Conservation (phyloP, 2,329 filamentous ascomycete genomes). For the Tolypocladium cylindrosporum region DNA sequence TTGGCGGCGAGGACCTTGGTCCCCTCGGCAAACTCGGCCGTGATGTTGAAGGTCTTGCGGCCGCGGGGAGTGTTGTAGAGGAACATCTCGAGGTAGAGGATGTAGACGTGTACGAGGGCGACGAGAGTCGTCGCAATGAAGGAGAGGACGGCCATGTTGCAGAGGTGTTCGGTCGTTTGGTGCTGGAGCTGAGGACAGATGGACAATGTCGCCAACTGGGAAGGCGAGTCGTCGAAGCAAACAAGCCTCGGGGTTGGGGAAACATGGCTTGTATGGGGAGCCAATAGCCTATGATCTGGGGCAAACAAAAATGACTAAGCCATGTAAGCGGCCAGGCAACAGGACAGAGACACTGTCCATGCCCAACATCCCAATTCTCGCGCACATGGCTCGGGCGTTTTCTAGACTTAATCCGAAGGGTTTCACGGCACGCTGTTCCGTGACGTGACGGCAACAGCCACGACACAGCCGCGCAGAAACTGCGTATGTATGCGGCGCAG, state of each 20-base stretch:
- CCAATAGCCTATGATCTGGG: not conserved
- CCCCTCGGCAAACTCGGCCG: constrained; percentile 32
- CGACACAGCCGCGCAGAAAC: not conserved
- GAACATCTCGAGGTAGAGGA: constrained; percentile 38
- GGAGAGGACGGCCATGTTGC: constrained; percentile 11
- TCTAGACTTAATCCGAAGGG: not conserved
- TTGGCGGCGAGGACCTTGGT: constrained; percentile 36
- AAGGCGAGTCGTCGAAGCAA: not conserved
- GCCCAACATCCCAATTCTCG: not conserved
- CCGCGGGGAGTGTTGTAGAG: constrained; percentile 37
- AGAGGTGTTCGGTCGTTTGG: not conserved
- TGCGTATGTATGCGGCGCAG: not conserved
- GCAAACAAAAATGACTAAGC: not conserved
- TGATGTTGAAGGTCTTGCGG: constrained; percentile 32
- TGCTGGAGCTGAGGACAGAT: not conserved
- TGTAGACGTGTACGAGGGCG: constrained; percentile 35
- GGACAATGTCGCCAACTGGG: not conserved
- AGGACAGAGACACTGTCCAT: no score
- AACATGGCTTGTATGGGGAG: not conserved
- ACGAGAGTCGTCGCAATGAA: constrained; percentile 25
- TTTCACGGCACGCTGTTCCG: not conserved
- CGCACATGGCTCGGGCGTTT: not conserved
- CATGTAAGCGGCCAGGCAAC: no score
- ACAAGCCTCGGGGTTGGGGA: not conserved
- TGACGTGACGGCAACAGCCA: not conserved